Conservation (phyloP, 805 yeast genomes). For the Kodamaea leandrae region DNA sequence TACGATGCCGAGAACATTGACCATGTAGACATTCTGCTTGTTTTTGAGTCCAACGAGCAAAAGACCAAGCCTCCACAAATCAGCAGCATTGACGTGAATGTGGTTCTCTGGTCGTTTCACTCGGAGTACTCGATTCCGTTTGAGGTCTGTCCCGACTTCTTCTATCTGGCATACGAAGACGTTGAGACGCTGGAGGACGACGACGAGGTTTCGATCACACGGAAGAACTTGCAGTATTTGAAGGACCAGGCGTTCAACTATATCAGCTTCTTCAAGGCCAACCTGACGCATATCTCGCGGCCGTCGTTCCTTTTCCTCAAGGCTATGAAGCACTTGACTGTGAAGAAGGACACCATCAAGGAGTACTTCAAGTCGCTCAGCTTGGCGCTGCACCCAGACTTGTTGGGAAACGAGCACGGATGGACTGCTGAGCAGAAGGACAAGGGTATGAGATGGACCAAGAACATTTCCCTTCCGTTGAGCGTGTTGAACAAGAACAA, state of each 20-base stretch:
- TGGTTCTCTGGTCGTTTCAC: constrained; percentile 41
- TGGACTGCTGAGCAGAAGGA: constrained; percentile 29
- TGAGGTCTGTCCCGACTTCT: constrained; percentile 40
- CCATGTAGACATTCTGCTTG: constrained; percentile 26
- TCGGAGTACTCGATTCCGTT: constrained; percentile 42
- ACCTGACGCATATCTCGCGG: constrained; percentile 31
- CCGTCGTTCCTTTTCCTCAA: constrained; percentile 35
- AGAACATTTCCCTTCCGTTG: constrained; percentile 41
- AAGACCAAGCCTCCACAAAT: constrained; percentile 33
- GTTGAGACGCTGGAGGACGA: constrained; percentile 16
- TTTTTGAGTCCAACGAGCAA: constrained; percentile 25
- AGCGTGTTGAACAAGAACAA: constrained; percentile 40
- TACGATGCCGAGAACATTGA: constrained; percentile 30
- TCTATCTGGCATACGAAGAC: constrained; percentile 28
- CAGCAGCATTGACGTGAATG: constrained; percentile 31
- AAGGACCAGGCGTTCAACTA: constrained; percentile 35
- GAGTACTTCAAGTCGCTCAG: constrained; percentile 34
- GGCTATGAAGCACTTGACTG: constrained; percentile 35
- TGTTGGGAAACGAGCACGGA: constrained; percentile 21
- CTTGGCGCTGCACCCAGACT: constrained; percentile 22
- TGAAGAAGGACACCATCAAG: constrained; percentile 39
- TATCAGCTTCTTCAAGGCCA: constrained; percentile 34
- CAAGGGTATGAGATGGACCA: constrained; percentile 23
- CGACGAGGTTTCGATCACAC: constrained; percentile 32
- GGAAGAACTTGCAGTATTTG: constrained; percentile 32